Percentiles rank a stretch among this genome's conserved stretches.
Conservation (phyloP, 257 asterid genomes). For the Solanum bulbocastanum region DNA sequence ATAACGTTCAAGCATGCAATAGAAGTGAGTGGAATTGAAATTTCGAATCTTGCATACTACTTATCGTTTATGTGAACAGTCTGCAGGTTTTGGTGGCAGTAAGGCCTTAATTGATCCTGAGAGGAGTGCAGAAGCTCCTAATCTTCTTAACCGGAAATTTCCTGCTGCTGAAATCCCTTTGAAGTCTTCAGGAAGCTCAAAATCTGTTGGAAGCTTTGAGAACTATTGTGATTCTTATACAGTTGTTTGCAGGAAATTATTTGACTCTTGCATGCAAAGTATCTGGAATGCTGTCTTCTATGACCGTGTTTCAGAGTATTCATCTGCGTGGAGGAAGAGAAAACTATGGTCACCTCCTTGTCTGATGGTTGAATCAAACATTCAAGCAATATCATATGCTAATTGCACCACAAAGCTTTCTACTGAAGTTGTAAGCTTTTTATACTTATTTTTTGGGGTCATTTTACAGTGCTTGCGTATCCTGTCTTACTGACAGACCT, state of each 20-base stretch:
- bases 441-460: slow-evolving; percentile 5
- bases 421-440: slow-evolving; percentile 39
- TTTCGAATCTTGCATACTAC: not conserved
- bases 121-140: slow-evolving; percentile 26
- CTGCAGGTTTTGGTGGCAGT: slow-evolving; percentile 18
- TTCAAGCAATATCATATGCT: slow-evolving; percentile 7
- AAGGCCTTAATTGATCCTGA: slow-evolving; percentile 19
- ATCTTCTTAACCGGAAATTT: slow-evolving; percentile 14
- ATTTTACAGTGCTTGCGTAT: slow-evolving; percentile 7
- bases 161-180: slow-evolving; percentile 9
- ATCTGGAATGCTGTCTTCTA: slow-evolving; percentile 72
- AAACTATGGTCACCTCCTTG: slow-evolving; percentile 49
- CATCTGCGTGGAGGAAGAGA: slow-evolving; percentile 73
- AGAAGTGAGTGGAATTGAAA: not conserved
- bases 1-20: slow-evolving; percentile 1
- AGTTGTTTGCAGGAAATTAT: slow-evolving; percentile 39
- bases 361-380: slow-evolving; percentile 16
- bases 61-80: slow-evolving; percentile 24
- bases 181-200: slow-evolving; percentile 31
- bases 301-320: slow-evolving; percentile 55
- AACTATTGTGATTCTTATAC: slow-evolving; percentile 50
- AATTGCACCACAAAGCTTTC: slow-evolving; percentile 23
- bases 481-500: slow-evolving; percentile 10
- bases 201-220: slow-evolving; percentile 68
- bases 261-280: slow-evolving; percentile 56